A percentile compares a stretch with the other conserved stretches of the same genome.
These are phyloP conservation scores for Lycium ferocissimum DNA, from an alignment of 257 asterid species.

Conservation along the genomic window DNA sequence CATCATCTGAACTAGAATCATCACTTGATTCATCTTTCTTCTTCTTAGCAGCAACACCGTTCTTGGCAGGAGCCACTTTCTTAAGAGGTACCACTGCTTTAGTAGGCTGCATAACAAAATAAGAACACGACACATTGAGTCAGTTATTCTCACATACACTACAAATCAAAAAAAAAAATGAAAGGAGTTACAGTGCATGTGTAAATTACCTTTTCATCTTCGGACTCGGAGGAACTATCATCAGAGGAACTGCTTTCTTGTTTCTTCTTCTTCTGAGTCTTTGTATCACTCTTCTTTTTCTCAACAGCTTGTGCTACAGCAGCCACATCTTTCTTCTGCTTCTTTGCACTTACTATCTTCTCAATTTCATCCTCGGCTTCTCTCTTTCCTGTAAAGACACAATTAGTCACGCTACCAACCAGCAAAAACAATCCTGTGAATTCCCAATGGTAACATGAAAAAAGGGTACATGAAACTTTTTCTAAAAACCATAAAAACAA, in stretches of 20 bases:
- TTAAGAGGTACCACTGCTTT: constrained; percentile 30
- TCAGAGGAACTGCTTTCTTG: constrained; percentile 58
- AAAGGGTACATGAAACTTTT: not conserved
- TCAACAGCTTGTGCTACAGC: constrained; percentile 34
- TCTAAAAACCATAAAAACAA: not conserved
- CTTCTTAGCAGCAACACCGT: constrained; percentile 17
- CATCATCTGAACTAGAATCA: constrained; percentile 43
- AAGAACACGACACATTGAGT: not conserved
- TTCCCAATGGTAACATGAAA: not conserved
- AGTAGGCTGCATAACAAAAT: constrained; percentile 25
- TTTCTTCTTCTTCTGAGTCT: constrained; percentile 45
- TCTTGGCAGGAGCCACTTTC: constrained; percentile 27
- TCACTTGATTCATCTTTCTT: constrained; percentile 26
- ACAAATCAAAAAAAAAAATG: constrained; percentile 2
- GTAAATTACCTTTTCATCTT: constrained; percentile 42
- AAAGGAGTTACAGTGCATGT: not conserved
- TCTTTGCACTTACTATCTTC: constrained; percentile 45
- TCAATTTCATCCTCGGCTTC: constrained; percentile 48
- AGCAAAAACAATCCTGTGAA: not conserved
- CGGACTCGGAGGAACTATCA: constrained; percentile 42
- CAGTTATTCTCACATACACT: not conserved
- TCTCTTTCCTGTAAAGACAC: constrained; percentile 46
- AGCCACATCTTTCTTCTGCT: constrained; percentile 46
- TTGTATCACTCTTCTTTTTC: constrained; percentile 44
- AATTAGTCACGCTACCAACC: not conserved